phyloP scores from a whole-genome alignment of 441 rosid genomes.

The Erodium chrysanthum region DNA sequence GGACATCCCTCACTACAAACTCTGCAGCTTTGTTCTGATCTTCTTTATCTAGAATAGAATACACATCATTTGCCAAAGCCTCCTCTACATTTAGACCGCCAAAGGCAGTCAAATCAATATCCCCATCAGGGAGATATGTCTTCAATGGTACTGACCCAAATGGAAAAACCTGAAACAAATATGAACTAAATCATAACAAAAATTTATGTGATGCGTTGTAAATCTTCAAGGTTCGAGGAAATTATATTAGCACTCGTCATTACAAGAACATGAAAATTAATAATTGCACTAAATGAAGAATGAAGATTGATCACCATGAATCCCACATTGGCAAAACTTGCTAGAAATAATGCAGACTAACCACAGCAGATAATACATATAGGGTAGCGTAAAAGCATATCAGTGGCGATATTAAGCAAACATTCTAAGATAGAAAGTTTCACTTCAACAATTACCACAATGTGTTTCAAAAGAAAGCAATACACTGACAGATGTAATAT shows the following conservation, averaged over 20 bases:
- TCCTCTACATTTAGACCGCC: conserved; percentile 15
- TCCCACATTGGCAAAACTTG: neutral
- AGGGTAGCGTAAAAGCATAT: neutral
- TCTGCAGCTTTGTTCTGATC: conserved; percentile 9
- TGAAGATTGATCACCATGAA: neutral
- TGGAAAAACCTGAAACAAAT: conserved; percentile 16
- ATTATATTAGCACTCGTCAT: neutral
- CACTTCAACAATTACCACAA: neutral
- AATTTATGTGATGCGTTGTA: neutral
- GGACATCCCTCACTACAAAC: conserved; percentile 21
- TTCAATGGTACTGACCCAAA: conserved; percentile 23
- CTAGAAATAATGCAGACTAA: neutral
- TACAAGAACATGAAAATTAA: neutral
- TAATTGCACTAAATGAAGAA: neutral
- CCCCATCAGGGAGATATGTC: conserved; percentile 22
- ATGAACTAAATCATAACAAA: neutral
- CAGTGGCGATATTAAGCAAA: neutral
- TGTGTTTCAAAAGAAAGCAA: neutral
- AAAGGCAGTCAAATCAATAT: conserved; percentile 22
- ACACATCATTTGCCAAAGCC: conserved; percentile 16
- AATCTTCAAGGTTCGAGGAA: neutral
- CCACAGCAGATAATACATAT: neutral
- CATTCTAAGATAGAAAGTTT: neutral
- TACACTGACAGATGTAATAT: neutral
- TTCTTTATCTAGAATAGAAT: conserved; percentile 17